These are phyloP conservation scores for Inonotus hispidus DNA, from an alignment of 1,284 basidiomycete species.

Conservation along the genomic window DNA sequence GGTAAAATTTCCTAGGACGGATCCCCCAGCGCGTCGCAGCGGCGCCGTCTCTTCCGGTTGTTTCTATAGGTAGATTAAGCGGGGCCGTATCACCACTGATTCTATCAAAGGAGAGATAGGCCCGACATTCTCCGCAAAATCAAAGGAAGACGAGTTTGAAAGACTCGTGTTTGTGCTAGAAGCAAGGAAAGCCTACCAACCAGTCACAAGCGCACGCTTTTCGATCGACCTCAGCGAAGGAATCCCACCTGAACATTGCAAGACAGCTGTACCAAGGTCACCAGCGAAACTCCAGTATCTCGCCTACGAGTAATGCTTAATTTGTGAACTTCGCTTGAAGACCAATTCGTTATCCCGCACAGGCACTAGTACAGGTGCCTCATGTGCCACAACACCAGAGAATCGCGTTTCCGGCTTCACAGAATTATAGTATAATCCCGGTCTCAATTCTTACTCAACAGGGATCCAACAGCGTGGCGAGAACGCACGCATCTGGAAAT, in stretches of 20 bases:
- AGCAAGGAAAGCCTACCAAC: background rate
- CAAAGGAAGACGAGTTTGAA: background rate
- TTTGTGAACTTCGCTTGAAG: background rate
- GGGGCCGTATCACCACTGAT: background rate
- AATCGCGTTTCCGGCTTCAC: background rate
- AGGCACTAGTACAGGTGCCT: background rate
- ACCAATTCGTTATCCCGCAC: background rate
- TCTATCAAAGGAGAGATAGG: background rate
- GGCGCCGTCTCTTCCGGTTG: too few relatives aligned
- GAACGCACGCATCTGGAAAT: background rate
- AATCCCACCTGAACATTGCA: background rate
- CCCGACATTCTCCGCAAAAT: background rate
- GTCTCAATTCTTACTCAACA: background rate
- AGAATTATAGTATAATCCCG: background rate
- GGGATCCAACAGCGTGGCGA: background rate
- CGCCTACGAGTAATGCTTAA: background rate
- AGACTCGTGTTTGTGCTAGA: background rate
- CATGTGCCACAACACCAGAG: background rate
- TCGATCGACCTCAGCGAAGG: background rate
- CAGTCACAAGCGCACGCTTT: background rate
- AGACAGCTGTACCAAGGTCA: background rate
- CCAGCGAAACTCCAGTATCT: background rate
- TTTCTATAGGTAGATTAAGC: background rate
- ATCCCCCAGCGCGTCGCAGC: too few relatives aligned
- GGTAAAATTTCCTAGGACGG: too few relatives aligned